A percentile compares a stretch with the other conserved stretches of the same genome.
These are phyloP conservation scores for Nemania bipapillata DNA, from an alignment of 2,329 filamentous ascomycete genomes.

Conservation along the genomic window DNA sequence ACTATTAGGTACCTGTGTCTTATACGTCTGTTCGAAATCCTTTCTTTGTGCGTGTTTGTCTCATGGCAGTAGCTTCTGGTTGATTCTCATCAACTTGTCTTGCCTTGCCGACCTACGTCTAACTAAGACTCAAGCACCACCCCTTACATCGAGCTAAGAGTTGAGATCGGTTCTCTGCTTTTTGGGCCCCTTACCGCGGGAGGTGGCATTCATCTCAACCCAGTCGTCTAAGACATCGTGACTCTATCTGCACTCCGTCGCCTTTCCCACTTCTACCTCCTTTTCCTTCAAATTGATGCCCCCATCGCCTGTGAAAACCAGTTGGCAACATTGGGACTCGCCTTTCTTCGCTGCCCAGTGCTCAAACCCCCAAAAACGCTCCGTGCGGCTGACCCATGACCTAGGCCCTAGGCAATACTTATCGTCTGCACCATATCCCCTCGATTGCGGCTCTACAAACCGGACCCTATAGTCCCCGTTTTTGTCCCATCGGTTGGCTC, in stretches of 20 bases:
- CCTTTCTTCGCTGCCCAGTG: neutral
- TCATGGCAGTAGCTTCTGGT: constrained; percentile 8
- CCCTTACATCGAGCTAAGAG: neutral
- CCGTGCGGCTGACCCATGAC: constrained; percentile 18
- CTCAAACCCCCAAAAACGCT: neutral
- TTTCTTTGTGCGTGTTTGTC: constrained; percentile 4
- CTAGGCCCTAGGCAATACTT: constrained; percentile 31
- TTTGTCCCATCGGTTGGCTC: constrained; percentile 12
- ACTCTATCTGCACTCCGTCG: neutral
- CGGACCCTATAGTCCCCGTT: constrained; percentile 6
- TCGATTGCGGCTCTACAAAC: constrained; percentile 6
- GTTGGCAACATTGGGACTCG: neutral
- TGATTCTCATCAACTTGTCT: neutral
- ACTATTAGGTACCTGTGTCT: neutral
- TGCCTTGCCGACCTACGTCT: constrained; percentile 6
- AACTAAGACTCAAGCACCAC: neutral
- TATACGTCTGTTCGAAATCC: neutral
- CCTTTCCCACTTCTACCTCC: neutral
- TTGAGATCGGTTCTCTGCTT: neutral
- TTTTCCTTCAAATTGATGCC: neutral
- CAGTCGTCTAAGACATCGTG: neutral
- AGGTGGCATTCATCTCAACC: constrained; percentile 13
- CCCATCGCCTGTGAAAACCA: neutral
- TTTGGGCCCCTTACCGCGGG: neutral
- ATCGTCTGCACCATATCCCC: constrained; percentile 15